Base-by-base conservation (phyloP, 352 stramenopile species). In the Globisporangium uncinulatum region DNA sequence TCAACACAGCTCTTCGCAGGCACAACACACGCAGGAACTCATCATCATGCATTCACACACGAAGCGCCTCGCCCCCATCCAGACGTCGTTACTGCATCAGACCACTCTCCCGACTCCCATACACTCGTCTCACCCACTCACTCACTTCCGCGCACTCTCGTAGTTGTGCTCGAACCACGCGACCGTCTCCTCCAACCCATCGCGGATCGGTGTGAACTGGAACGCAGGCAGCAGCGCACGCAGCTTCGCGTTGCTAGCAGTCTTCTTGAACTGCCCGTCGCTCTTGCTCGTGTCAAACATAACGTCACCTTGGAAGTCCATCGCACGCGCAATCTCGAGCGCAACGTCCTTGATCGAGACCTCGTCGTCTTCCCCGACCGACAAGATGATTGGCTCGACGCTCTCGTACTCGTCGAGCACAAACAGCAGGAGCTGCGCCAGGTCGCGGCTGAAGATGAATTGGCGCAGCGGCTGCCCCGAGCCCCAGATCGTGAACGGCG, bases 251-350 rank as follows among this genome's bases (percentile, higher is more conserved):
- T 99, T 99, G 65, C 79, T 96, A 4, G 96, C 96, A 14, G 97
- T 99, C 80, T 99, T 99, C 79, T 99, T 99, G 79, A 96, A 98
- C 76, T 99, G 97, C 6, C 97, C 97, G 72, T 99, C 97, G n/a
- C 91, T 81, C 67, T 98, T 98, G 37, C 66, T 87, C 6, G 83
- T 95, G 71, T 99, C 92, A 59, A 98, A 96, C 15, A 94, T 64
- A 24, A 97, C 68, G 15, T 96, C 70, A 13, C 88, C 90, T 0
- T 70, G 50, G 42, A 96, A 97, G 6, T 78, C 61, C 75, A 97
- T 94, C 31, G 75, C 72, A 2, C 68, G 50, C 13, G 90, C 88
- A 60, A 97, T 87, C 50, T 73, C 59, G 4, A 70, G 46, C 13
- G 96, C 96, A 5, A 99, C 93, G 62, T 99, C 86, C 37, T 85